Base-by-base conservation (phyloP, 371 early-diverging fungal species). In the Mortierella sp. region DNA sequence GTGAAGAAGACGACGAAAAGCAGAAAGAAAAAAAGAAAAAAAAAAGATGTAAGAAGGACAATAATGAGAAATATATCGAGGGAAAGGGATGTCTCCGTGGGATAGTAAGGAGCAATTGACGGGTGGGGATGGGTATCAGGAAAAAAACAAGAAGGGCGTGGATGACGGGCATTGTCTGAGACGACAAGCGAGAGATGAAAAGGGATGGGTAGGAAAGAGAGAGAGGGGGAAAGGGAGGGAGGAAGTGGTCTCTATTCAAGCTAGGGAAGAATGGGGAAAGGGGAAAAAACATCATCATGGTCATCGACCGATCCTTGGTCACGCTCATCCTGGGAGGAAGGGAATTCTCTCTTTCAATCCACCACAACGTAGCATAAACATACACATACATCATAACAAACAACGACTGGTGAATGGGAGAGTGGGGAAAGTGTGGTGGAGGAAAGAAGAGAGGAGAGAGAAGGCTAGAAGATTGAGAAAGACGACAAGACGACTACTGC, bases 231-330 rank as follows among this genome's bases (percentile, higher is more conserved):
- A 14, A 48, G 12, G 14, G 71, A 27, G 49, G 3, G 8, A 41
- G 43, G 24, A 68, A 24, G 24, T 24, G 41, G 68, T 68, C 68
- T 41, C 68, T 24, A 68, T 68, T 35, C 68, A 68, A 35, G 68
- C 41, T 14, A 55, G 11, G 11, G 12, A 56, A 16, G 18, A 4
- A 32, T 14, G 32, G 32, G 32, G 60, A 55, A 49, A 32, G 27
- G 72, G 46, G 72, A 35, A 27, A 55, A 24, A 56, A 16, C 6
- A n/a, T 10, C 56, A 24, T 56, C 8, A 21, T 38, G 35, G 38
- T 65, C 38, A 65, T 32, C 12, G 6, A 32, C 60, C 41, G 41
- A 38, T 38, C 38, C 41, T 0, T 65, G 65, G 38, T 65, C 65
- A 68, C 68, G 68, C 68, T 68, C 68, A 41, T 21, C 3, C 68